Evolutionary conservation across 23 red algal genomes (phyloP), one percentile per base, ranked within the genome.

Genomic region (Agarophyton chilense): DNA sequence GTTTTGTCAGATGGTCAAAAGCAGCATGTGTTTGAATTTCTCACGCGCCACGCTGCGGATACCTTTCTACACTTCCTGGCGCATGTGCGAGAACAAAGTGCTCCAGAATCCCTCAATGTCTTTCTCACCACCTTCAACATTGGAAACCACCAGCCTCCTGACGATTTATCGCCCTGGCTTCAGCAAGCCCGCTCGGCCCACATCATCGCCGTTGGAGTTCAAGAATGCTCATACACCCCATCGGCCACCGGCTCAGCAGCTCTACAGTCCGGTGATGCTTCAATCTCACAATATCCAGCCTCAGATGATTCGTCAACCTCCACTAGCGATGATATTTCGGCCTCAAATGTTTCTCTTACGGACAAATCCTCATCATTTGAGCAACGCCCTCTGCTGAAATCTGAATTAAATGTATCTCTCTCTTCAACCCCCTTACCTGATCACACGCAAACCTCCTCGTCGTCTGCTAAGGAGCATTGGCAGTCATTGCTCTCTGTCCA

Each of bases 51-150:
- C 28, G 82, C 62, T 17, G 61, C 82, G 6, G 60, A 86, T 21
- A 38, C 60, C 10, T 86, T 86, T 56, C 3, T 70, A 39, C 58
- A 86, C 12, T 47, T 86, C 24, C 43, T 86, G 82, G 47, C 62
- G 58, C 57, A 86, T 72, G 82, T 72, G 41, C 41, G 32, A 32
- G 45, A 44, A 21, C 40, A 86, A 40, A n/a, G 64, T 16, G 45
- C 58, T 21, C 82, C 82, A 0, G 42, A 72, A 8, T 16, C 41
- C 0, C 62, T 86, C 42, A 31, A 45, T 67, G 11, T 86, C 32
- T 86, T 86, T 45, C 56, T 91, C 29, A 81, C 75, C 26, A 91
- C 87, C 14, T 91, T 79, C 60, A 91, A 91, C 66, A 75, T 91
- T 11, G 87, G 87, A 51, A 91, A 91, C 53, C 34, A 45, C 31